Conservation (phyloP, 2,329 filamentous ascomycete genomes). For the Stagonosporopsis cucurbitacearum region DNA sequence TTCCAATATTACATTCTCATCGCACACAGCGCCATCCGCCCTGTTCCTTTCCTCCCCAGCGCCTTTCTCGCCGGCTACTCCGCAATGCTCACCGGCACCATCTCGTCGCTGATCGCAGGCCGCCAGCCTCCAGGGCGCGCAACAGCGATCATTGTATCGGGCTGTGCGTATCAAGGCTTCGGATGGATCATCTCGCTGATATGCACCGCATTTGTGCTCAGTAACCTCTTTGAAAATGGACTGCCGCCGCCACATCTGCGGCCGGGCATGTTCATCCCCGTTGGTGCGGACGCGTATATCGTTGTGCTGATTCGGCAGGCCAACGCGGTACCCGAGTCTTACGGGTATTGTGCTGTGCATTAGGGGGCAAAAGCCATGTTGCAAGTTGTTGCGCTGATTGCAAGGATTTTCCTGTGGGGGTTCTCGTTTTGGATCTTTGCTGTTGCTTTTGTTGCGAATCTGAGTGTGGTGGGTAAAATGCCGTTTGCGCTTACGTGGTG, state of each 20-base stretch:
- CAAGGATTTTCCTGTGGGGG: conserved; percentile 67
- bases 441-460: conserved; percentile 41
- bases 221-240: conserved; percentile 68
- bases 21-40: conserved; percentile 58
- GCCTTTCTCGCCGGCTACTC: conserved; percentile 74
- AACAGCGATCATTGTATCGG: conserved; percentile 67
- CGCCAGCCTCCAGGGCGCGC: conserved; percentile 63
- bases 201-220: conserved; percentile 73
- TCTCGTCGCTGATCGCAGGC: conserved; percentile 67
- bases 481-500: conserved; percentile 67
- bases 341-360: conserved; percentile 33
- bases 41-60: conserved; percentile 72
- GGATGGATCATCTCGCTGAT: conserved; percentile 69
- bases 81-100: conserved; percentile 72
- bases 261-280: conserved; percentile 74
- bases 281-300: conserved; percentile 74
- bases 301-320: conserved; percentile 73
- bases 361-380: conserved; percentile 39
- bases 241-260: conserved; percentile 66
- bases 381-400: conserved; percentile 50
- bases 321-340: conserved; percentile 53
- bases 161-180: conserved; percentile 71
- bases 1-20: conserved; percentile 68
- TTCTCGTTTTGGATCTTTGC: conserved; percentile 62
- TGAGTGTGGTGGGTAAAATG: conserved; percentile 24